phyloP scores from a whole-genome alignment of 164 flowering plant genomes.

The Liquidambar formosana region DNA sequence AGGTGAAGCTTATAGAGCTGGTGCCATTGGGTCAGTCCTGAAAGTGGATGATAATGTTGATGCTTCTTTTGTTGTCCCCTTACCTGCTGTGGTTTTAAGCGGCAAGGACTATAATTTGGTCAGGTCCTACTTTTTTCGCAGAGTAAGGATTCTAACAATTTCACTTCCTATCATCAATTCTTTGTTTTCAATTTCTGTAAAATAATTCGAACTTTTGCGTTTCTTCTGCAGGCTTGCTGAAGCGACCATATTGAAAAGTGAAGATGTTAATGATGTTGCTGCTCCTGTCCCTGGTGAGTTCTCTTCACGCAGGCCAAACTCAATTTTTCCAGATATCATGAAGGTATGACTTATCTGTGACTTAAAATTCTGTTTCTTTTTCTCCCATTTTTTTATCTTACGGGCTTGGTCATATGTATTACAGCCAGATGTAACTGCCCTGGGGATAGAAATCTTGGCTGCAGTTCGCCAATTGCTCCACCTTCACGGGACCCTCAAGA shows the following conservation, averaged over 20 bases:
- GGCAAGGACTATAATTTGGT: background rate
- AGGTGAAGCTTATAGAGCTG: slow-evolving; percentile 7
- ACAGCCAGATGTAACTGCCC: slow-evolving; percentile 27
- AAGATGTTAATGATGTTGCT: background rate
- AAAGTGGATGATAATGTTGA: background rate
- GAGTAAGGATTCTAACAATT: no score
- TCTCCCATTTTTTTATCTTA: no score
- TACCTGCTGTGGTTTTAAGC: slow-evolving; percentile 9
- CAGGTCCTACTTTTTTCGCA: slow-evolving; percentile 9
- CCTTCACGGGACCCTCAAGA: background rate
- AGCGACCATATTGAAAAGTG: slow-evolving; percentile 10
- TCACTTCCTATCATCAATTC: no score
- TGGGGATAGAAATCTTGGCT: slow-evolving; percentile 22
- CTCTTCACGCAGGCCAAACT: slow-evolving; percentile 21
- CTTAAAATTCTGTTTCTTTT: no score
- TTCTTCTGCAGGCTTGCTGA: background rate
- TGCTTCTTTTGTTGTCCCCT: background rate
- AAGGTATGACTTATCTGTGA: no score
- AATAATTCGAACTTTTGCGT: no score
- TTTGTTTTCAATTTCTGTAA: no score
- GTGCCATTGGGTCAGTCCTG: slow-evolving; percentile 22
- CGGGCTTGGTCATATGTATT: background rate
- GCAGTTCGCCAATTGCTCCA: slow-evolving; percentile 15
- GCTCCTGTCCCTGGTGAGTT: no score
- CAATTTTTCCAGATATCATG: background rate